Evolutionary conservation across 805 yeast species (phyloP).

Genomic region (Ogataea methylovora): DNA sequence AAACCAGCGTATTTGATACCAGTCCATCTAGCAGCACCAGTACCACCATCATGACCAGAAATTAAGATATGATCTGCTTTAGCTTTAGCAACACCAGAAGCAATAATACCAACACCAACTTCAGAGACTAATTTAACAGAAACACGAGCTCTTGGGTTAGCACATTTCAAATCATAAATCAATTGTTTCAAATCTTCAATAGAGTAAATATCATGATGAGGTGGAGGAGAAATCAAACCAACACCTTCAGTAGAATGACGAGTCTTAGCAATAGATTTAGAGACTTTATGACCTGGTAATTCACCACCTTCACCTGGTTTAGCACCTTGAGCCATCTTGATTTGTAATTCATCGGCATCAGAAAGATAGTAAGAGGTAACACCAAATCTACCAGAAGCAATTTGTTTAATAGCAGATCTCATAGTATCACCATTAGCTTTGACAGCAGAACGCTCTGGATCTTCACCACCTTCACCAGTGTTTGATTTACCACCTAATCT

Average conservation of each 20-base stretch:
- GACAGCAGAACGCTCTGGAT: slow-evolving; percentile 78
- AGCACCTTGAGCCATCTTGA: slow-evolving; percentile 99
- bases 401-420: slow-evolving; percentile 98
- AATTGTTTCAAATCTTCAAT: slow-evolving; percentile 96
- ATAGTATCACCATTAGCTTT: slow-evolving; percentile 89
- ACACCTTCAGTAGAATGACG: slow-evolving; percentile 97
- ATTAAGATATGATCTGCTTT: slow-evolving; percentile 94
- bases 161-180: slow-evolving; percentile 91
- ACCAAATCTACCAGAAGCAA: slow-evolving; percentile 97
- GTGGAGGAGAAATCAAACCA: slow-evolving; percentile 96
- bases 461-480: slow-evolving; percentile 99
- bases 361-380: slow-evolving; percentile 91
- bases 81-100: slow-evolving; percentile 98
- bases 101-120: slow-evolving; percentile 98
- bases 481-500: slow-evolving; percentile 95
- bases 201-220: slow-evolving; percentile 97
- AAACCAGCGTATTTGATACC: slow-evolving; percentile 96
- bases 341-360: slow-evolving; percentile 96
- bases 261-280: slow-evolving; percentile 82
- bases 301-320: slow-evolving; percentile 99
- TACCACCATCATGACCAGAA: slow-evolving; percentile 99
- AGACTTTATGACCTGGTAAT: slow-evolving; percentile 89
- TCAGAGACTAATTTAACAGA: slow-evolving; percentile 95
- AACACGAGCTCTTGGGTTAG: slow-evolving; percentile 95
- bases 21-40: slow-evolving; percentile 98